Evolutionary conservation across 176 grass and related monocot species (phyloP), one percentile per base, ranked within the genome.

Genomic region (Hordeum marinum): DNA sequence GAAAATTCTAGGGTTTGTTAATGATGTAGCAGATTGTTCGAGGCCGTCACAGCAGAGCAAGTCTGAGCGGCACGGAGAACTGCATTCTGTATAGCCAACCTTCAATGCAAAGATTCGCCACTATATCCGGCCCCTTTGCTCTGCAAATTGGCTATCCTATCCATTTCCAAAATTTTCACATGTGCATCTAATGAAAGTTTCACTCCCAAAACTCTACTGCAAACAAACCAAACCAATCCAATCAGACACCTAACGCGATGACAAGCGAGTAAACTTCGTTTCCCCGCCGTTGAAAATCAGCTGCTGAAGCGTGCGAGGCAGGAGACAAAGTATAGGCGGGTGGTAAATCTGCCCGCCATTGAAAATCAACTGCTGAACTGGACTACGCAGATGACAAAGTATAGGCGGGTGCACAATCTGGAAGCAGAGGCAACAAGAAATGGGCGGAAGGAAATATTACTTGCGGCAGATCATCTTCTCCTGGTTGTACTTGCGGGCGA

Each of bases 391-490:
- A 52, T 63, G 89, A 91, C 85, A 91, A 90, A 91, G 85, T 91
- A 87, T 84, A 24, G 85, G 63, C 62, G 85, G 81, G 60, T 3
- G 1, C 4, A 3, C 3, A 1, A 67, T 17, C 17, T 35, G 8
- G n/a, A n/a, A n/a, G n/a, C n/a, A n/a, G n/a, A n/a, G n/a, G n/a
- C n/a, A n/a, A n/a, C n/a, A n/a, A n/a, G n/a, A n/a, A n/a, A n/a
- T n/a, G n/a, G n/a, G n/a, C n/a, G n/a, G n/a, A n/a, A n/a, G n/a
- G n/a, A n/a, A n/a, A n/a, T n/a, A n/a, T n/a, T n/a, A n/a, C 92
- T 97, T 97, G 83, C 94, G 91, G 86, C 92, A 92, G 68, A 94
- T 97, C 92, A 94, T 97, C 84, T 94, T 97, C 29, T 97, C 95
- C 75, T 97, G 92, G 62, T 94, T 94, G 84, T 92, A 94, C 85